Evolutionary conservation across 176 grass and related monocot species (phyloP), one percentile per base, ranked within the genome.

Genomic region (Hordeum vulgare): DNA sequence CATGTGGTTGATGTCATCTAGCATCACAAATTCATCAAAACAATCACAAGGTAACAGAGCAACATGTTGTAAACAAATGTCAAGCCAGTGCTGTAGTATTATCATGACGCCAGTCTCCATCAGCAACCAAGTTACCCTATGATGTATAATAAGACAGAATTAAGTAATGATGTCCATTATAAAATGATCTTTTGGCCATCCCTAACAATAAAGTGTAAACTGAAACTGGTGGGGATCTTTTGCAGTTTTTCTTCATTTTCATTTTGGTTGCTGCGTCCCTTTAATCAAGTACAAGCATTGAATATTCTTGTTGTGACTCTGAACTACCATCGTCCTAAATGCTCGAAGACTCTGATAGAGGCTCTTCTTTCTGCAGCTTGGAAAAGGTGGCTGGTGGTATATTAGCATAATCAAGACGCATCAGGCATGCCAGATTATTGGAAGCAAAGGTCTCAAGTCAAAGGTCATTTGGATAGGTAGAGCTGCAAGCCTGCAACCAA

Each of bases 221-320:
- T 47, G 40, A 56, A 60, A 35, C 40, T 39, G 64, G 45, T 73
- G 21, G 41, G 62, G 34, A 89, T 71, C 11, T 58, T 72, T 63
- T 61, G 33, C 63, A 39, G 21, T 56, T 82, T 83, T 78, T 36
- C 8, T 68, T 80, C 57, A 29, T 59, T 61, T 74, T 60, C 58
- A 37, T 60, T 86, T 66, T 79, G 59, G 79, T 83, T 86, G 73
- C 7, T 24, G 61, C 28, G 79, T 73, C 84, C 24, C 61, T 83
- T 80, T 75, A 87, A 75, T 75, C 80, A 83, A 61, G 39, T 83
- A 47, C 76, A 54, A 21, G 37, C 51, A 83, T 80, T 87, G 66
- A 90, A 51, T 75, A 80, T 90, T 84, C 37, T 61, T 68, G 75
- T 62, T 79, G 31, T 5, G 29, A 51, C 49, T 80, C 47, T 58